A percentile compares a stretch with the other conserved stretches of the same genome.
phyloP scores from a whole-genome alignment of 768 basidiomycete species.

The Obba rivulosa region DNA sequence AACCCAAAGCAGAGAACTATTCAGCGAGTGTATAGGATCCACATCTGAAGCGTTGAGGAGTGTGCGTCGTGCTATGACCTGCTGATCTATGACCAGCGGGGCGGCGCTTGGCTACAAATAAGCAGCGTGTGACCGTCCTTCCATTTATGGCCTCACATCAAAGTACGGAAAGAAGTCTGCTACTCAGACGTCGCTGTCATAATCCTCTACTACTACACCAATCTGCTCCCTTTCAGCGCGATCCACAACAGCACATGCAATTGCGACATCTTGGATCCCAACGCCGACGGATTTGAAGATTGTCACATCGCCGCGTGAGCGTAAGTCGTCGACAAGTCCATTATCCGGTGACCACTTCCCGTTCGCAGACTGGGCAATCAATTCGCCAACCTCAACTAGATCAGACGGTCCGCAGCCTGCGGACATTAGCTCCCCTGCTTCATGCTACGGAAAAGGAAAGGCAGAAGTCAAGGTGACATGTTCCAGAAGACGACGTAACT shows the following conservation, averaged over 20 bases:
- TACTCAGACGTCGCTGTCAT: constrained; percentile 7
- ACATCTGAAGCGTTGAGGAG: too few relatives aligned
- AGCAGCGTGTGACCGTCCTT: too few relatives aligned
- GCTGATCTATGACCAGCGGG: too few relatives aligned
- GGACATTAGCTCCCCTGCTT: constrained; percentile 80
- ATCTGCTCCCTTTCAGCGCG: constrained; percentile 49
- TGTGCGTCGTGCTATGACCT: too few relatives aligned
- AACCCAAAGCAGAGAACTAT: too few relatives aligned
- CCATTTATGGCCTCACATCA: too few relatives aligned
- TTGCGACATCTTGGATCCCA: constrained; percentile 83
- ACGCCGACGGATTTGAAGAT: constrained; percentile 89
- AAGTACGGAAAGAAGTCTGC: too few relatives aligned
- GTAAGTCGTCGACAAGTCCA: constrained; percentile 10
- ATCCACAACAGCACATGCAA: constrained; percentile 62
- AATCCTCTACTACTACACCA: constrained; percentile 40
- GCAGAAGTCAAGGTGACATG: background rate
- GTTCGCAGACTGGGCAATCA: constrained; percentile 27
- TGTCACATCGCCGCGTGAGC: constrained; percentile 39
- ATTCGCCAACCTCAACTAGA: constrained; percentile 67
- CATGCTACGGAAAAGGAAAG: constrained; percentile 23
- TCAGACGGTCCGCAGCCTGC: constrained; percentile 34
- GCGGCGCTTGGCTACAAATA: too few relatives aligned
- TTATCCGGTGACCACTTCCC: constrained; percentile 8
- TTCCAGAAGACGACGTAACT: background rate
- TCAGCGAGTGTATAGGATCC: too few relatives aligned